Conservation (phyloP, 169 alveolate genomes). For the Theileria annulata region DNA sequence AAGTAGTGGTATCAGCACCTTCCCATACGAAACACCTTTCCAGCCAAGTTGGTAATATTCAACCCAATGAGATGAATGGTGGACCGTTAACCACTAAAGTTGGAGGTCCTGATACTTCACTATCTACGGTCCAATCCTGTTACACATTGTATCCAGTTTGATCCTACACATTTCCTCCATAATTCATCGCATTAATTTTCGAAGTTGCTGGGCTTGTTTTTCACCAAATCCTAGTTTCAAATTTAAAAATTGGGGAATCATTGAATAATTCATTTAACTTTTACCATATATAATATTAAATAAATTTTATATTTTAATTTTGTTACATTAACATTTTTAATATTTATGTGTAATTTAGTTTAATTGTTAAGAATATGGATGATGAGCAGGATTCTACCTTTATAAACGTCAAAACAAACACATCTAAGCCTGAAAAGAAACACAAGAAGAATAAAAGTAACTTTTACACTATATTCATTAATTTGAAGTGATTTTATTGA, state of each 20-base stretch:
- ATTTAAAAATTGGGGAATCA: too few relatives aligned
- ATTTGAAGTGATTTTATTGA: background rate
- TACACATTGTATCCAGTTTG: constrained; percentile 29
- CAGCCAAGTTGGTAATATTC: background rate
- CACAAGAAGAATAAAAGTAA: background rate
- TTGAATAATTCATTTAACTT: background rate
- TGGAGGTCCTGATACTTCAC: too few relatives aligned
- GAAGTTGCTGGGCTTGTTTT: too few relatives aligned
- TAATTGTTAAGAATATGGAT: background rate
- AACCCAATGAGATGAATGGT: background rate
- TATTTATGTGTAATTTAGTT: constrained; percentile 5
- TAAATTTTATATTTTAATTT: background rate
- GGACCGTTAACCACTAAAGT: too few relatives aligned
- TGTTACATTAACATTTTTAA: background rate
- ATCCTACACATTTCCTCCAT: background rate
- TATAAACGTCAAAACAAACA: background rate
- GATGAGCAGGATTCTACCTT: constrained; percentile 5
- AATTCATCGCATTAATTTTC: background rate
- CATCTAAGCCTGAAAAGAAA: background rate
- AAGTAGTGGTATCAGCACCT: constrained; percentile 77
- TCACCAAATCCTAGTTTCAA: too few relatives aligned
- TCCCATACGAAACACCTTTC: background rate
- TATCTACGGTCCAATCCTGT: background rate
- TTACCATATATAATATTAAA: background rate
- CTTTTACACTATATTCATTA: background rate